phyloP scores from a whole-genome alignment of 1,284 basidiomycete genomes.

The Ceratobasidium sp. region DNA sequence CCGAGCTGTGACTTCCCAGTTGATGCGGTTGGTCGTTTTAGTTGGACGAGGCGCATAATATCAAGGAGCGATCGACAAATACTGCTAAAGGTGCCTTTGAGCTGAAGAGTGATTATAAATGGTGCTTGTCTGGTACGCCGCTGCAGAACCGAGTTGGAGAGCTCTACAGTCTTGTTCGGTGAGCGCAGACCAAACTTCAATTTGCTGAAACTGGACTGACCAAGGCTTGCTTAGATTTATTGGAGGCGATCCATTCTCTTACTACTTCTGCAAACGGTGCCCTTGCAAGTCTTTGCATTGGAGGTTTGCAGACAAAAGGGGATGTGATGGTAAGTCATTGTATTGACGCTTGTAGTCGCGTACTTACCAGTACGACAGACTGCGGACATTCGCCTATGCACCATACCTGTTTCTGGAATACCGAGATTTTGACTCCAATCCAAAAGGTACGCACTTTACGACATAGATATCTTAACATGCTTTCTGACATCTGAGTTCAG shows the following conservation, averaged over 20 bases:
- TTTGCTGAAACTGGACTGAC: neutral
- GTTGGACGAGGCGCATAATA: slow-evolving; percentile 99
- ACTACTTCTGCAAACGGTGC: slow-evolving; percentile 92
- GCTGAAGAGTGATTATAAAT: slow-evolving; percentile 81
- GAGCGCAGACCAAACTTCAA: neutral
- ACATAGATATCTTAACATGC: neutral
- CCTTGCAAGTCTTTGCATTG: slow-evolving; percentile 92
- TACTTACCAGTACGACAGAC: slow-evolving; percentile 61
- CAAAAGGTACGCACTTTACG: slow-evolving; percentile 72
- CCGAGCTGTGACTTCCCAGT: neutral
- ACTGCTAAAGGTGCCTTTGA: slow-evolving; percentile 97
- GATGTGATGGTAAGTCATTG: slow-evolving; percentile 80
- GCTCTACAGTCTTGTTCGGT: slow-evolving; percentile 91
- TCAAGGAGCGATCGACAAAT: slow-evolving; percentile 94
- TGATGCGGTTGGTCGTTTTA: slow-evolving; percentile 54
- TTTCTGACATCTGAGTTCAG: slow-evolving; percentile 40
- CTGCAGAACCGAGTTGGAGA: slow-evolving; percentile 97
- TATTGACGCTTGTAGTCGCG: neutral
- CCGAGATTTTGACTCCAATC: slow-evolving; percentile 93
- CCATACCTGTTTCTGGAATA: slow-evolving; percentile 90
- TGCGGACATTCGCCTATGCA: slow-evolving; percentile 96
- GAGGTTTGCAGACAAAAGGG: slow-evolving; percentile 85
- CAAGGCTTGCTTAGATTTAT: slow-evolving; percentile 71
- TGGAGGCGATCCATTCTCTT: slow-evolving; percentile 91
- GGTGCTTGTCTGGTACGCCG: slow-evolving; percentile 99